phyloP scores from a whole-genome alignment of 495 filamentous ascomycete species.

The Trypethelium eluteriae region DNA sequence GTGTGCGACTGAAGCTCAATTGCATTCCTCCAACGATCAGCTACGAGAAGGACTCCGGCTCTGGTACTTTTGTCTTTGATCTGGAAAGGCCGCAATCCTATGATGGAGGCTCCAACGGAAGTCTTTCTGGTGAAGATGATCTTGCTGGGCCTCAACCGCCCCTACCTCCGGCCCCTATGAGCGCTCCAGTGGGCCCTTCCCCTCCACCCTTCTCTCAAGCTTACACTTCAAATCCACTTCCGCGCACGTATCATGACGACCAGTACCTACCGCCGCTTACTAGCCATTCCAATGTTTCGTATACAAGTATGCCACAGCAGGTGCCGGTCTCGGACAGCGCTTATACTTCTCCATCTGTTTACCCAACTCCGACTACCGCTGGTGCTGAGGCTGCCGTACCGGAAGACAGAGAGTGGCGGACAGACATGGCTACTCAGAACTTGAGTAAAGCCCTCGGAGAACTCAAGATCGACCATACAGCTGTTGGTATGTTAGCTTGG shows the following conservation, averaged over 20 bases:
- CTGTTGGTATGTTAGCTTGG: constrained; percentile 60
- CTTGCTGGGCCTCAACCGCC: background rate
- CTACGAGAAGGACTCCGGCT: constrained; percentile 61
- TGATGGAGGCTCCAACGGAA: background rate
- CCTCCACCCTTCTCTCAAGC: background rate
- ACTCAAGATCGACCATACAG: constrained; percentile 77
- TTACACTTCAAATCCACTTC: background rate
- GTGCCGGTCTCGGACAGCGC: background rate
- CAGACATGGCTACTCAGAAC: constrained; percentile 11
- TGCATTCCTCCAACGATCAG: constrained; percentile 86
- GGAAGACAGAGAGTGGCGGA: background rate
- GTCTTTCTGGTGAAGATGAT: constrained; percentile 1
- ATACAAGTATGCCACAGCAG: background rate
- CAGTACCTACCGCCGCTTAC: background rate
- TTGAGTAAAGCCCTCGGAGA: constrained; percentile 36
- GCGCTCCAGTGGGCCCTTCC: background rate
- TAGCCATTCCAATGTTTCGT: constrained; percentile 3
- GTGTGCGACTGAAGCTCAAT: constrained; percentile 81
- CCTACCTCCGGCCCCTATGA: constrained; percentile 3
- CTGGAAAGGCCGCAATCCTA: constrained; percentile 5
- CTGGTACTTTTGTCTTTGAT: constrained; percentile 1
- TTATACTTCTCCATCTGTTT: constrained; percentile 2
- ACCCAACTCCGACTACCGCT: background rate
- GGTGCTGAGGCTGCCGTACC: background rate
- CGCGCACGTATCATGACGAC: background rate